phyloP scores from a whole-genome alignment of 2,329 filamentous ascomycete species.

The Sclerotiophoma versabilis region DNA sequence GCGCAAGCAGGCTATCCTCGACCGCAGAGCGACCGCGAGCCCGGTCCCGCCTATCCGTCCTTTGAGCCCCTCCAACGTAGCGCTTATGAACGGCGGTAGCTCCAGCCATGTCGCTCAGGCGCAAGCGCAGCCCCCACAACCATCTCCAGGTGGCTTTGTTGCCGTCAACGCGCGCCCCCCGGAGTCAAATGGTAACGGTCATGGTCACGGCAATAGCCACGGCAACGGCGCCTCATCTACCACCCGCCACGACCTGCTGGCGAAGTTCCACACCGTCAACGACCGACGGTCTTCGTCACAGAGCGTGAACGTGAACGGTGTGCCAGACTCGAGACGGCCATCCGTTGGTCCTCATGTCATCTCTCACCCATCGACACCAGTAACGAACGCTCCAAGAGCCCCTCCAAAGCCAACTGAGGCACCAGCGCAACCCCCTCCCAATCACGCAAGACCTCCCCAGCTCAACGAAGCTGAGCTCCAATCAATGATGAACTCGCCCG shows the following conservation, averaged over 20 bases:
- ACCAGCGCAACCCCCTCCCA: slow-evolving; percentile 20
- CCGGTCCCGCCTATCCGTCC: slow-evolving; percentile 45
- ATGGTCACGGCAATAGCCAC: not conserved
- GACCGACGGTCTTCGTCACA: slow-evolving; percentile 54
- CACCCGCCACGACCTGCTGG: slow-evolving; percentile 66
- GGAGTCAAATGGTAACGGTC: slow-evolving; percentile 38
- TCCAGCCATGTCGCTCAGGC: slow-evolving; percentile 23
- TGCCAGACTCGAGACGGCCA: slow-evolving; percentile 35
- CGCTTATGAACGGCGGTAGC: slow-evolving; percentile 51
- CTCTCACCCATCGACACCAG: slow-evolving; percentile 38
- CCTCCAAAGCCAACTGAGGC: slow-evolving; percentile 33
- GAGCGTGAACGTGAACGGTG: slow-evolving; percentile 31
- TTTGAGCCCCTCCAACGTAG: slow-evolving; percentile 51
- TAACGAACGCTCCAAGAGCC: slow-evolving; percentile 35
- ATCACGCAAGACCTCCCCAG: slow-evolving; percentile 32
- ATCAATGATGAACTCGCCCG: slow-evolving; percentile 54
- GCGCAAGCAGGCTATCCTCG: slow-evolving; percentile 74
- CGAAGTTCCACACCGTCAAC: slow-evolving; percentile 67
- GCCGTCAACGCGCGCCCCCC: slow-evolving; percentile 63
- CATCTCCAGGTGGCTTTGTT: slow-evolving; percentile 62
- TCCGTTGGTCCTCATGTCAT: slow-evolving; percentile 35
- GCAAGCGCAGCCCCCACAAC: slow-evolving; percentile 24
- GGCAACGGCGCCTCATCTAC: slow-evolving; percentile 62
- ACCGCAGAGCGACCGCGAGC: slow-evolving; percentile 63
- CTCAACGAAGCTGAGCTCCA: slow-evolving; percentile 50